Evolutionary conservation across 192 early-diverging fungal genomes (phyloP), one percentile per base, ranked within the genome.

Genomic region (Obelidium mucronatum): DNA sequence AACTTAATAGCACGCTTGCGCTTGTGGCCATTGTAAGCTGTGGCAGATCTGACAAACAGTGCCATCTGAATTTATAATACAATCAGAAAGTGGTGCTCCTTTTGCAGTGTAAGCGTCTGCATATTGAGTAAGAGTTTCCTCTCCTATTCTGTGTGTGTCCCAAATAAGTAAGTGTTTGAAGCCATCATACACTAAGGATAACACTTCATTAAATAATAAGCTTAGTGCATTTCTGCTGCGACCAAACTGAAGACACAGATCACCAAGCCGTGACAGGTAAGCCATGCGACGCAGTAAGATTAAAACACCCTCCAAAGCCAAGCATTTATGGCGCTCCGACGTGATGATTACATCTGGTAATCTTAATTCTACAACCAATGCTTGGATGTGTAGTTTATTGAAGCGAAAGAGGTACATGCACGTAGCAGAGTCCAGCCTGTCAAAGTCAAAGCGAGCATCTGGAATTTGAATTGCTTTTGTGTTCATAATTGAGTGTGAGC

Each of bases 271-370:
- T 30, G 8, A 5, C 5, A 24, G 31, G 31, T 59, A 59, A 30
- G 56, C 56, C 56, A 59, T 59, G 11, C n/a, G 56, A 8, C 56
- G n/a, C 31, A 59, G 24, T 24, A 59, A 24, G 24, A 59, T 59
- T n/a, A 33, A 59, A 5, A 59, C 8, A 11, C 6, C 42, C 42
- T 44, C 42, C 6, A 44, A 17, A 11, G 42, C 42, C 5, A 44
- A 17, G 17, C 6, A 5, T 44, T 44, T 44, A 17, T 44, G 42
- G 5, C 42, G 6, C 42, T 5, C 42, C 17, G 5, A 11, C 17
- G 42, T 44, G 17, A 44, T 44, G 5, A 44, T 17, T 5, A 44
- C 42, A 5, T 44, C 42, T 11, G 42, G 42, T 5, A 44, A 17
- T 17, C 42, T 44, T 17, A 44, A 44, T 44, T 44, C 42, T 17